These are phyloP conservation scores for Ilyonectria destructans DNA, from an alignment of 2,329 filamentous ascomycete species.

Conservation along the genomic window DNA sequence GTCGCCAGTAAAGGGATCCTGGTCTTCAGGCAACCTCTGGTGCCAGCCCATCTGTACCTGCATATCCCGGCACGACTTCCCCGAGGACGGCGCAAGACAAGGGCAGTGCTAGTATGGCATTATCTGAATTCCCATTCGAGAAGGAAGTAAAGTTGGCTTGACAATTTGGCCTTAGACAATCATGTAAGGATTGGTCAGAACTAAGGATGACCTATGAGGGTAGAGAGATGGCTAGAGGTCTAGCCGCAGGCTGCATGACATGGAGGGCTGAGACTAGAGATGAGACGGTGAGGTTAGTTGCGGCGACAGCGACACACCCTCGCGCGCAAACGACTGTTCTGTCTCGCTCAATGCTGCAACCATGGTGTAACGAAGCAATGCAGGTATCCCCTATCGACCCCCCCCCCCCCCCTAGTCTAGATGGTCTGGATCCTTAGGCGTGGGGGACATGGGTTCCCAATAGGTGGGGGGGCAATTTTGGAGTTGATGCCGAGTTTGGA, in stretches of 20 bases:
- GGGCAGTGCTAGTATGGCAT: slow-evolving; percentile 5
- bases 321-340: slow-evolving; percentile 5
- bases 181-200: slow-evolving; percentile 1
- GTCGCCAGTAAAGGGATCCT: slow-evolving; percentile 11
- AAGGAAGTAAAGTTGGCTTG: slow-evolving; percentile 8
- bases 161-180: not conserved
- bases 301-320: slow-evolving; percentile 5
- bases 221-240: slow-evolving; percentile 2
- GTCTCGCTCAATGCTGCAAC: slow-evolving; percentile 11
- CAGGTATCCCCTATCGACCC: not conserved
- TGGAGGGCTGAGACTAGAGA: slow-evolving; percentile 9
- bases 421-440: not conserved
- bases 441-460: slow-evolving; percentile 17
- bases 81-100: slow-evolving; percentile 21
- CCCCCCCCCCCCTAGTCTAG: not conserved
- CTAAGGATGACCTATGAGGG: slow-evolving; percentile 7
- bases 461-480: slow-evolving; percentile 28
- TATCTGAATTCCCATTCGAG: slow-evolving; percentile 11
- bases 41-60: slow-evolving; percentile 40
- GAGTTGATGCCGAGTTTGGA: slow-evolving; percentile 6
- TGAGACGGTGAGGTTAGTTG: slow-evolving; percentile 14
- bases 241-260: slow-evolving; percentile 13
- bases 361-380: slow-evolving; percentile 14
- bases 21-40: slow-evolving; percentile 23
- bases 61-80: slow-evolving; percentile 32